These are phyloP conservation scores for Leccinum fuscescens DNA, from an alignment of 1,284 basidiomycete genomes.

Conservation along the genomic window DNA sequence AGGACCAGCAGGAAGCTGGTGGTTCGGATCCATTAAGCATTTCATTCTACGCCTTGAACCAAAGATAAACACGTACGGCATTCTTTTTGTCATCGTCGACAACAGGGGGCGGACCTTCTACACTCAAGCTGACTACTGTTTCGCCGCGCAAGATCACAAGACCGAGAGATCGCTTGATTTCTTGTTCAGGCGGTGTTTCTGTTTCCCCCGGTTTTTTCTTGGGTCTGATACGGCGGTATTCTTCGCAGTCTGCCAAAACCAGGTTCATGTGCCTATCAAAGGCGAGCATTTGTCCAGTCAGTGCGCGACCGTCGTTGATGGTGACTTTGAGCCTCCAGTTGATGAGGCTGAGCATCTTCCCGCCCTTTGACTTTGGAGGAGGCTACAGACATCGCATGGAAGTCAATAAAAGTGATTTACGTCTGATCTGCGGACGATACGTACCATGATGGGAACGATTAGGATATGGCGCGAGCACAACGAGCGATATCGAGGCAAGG, in stretches of 20 bases:
- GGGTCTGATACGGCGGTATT: conserved; percentile 85
- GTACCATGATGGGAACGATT: conserved; percentile 60
- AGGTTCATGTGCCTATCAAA: conserved; percentile 99
- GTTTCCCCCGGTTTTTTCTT: conserved; percentile 80
- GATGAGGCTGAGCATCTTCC: conserved; percentile 97
- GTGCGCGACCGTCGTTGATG: conserved; percentile 94
- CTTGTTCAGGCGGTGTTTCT: conserved; percentile 80
- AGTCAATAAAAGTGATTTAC: conserved; percentile 3
- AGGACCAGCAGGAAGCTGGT: conserved; percentile 82
- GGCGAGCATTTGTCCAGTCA: conserved; percentile 98
- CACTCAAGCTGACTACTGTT: conserved; percentile 91
- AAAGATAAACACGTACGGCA: conserved; percentile 42
- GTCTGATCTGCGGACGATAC: conserved; percentile 24
- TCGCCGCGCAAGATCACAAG: conserved; percentile 96
- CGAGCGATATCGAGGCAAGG: conserved; percentile 16
- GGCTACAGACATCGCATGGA: conserved; percentile 46
- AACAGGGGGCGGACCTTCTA: conserved; percentile 94
- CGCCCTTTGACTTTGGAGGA: conserved; percentile 93
- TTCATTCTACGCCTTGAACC: conserved; percentile 10
- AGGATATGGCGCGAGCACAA: conserved; percentile 22
- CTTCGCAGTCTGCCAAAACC: conserved; percentile 96
- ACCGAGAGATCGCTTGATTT: conserved; percentile 95
- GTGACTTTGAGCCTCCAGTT: conserved; percentile 98
- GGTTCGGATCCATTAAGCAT: conserved; percentile 17
- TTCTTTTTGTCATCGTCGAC: conserved; percentile 89